These are phyloP conservation scores for Coix lacrymajobi DNA, from an alignment of 176 grass and related monocot genomes.

Conservation along the genomic window DNA sequence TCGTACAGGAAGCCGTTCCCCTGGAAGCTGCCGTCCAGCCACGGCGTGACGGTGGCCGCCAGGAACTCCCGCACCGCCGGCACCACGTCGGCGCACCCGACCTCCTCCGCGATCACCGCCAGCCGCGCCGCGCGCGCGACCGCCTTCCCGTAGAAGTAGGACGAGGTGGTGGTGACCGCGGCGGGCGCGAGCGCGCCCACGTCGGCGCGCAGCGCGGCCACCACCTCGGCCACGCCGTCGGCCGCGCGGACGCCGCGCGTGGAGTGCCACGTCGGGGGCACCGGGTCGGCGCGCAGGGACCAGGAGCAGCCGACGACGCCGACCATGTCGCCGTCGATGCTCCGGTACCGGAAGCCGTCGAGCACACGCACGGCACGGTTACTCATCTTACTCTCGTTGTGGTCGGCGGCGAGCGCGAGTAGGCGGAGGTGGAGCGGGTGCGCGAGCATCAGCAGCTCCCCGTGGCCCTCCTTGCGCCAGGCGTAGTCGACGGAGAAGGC, in stretches of 20 bases:
- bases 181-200: constrained; percentile 38
- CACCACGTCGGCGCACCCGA: constrained; percentile 54
- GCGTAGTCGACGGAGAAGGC: constrained; percentile 73
- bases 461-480: constrained; percentile 63
- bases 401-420: constrained; percentile 11
- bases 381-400: background rate
- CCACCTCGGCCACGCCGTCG: constrained; percentile 54
- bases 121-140: constrained; percentile 77
- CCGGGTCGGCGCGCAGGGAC: constrained; percentile 44
- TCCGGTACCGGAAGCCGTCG: constrained; percentile 68
- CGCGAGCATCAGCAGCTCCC: constrained; percentile 77
- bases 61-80: constrained; percentile 55
- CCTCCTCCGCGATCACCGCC: constrained; percentile 74
- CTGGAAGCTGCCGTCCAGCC: constrained; percentile 77
- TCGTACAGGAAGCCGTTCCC: constrained; percentile 79
- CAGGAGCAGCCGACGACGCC: constrained; percentile 70
- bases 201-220: constrained; percentile 55
- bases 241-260: constrained; percentile 53
- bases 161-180: constrained; percentile 67
- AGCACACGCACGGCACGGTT: constrained; percentile 35
- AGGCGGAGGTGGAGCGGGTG: constrained; percentile 85
- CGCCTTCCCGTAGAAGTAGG: constrained; percentile 95
- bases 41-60: constrained; percentile 57
- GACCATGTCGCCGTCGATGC: constrained; percentile 89
- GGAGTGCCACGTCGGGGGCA: constrained; percentile 71